Evolutionary conservation across 371 early-diverging fungal genomes (phyloP).

Genomic region (Mucor sp.): DNA sequence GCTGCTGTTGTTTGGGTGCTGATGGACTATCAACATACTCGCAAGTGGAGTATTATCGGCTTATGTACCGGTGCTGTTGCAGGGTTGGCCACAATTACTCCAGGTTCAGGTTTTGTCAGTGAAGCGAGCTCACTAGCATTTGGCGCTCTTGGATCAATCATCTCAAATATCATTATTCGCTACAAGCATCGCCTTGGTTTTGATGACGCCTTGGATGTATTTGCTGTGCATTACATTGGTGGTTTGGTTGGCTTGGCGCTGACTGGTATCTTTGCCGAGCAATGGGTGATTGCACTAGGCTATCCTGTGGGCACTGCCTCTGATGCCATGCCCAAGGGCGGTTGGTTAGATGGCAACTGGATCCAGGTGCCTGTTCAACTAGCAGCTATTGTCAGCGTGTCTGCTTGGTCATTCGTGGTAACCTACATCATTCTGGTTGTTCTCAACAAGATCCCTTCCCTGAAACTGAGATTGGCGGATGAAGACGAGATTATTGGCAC

Average conservation of each 20-base stretch:
- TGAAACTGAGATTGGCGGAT: conserved; percentile 56
- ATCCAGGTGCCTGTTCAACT: conserved; percentile 66
- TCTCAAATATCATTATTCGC: conserved; percentile 65
- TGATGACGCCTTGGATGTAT: conserved; percentile 79
- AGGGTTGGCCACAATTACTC: conserved; percentile 85
- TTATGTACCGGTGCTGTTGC: conserved; percentile 86
- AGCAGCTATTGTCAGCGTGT: conserved; percentile 56
- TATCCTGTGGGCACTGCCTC: conserved; percentile 60
- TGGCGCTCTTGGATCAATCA: conserved; percentile 63
- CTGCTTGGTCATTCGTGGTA: conserved; percentile 64
- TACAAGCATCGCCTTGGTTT: conserved; percentile 67
- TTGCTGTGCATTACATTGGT: conserved; percentile 75
- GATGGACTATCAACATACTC: conserved; percentile 65
- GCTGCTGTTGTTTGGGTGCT: conserved; percentile 78
- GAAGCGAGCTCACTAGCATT: conserved; percentile 72
- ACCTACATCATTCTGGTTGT: conserved; percentile 58
- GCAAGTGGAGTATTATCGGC: conserved; percentile 77
- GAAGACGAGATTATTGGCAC: conserved; percentile 64
- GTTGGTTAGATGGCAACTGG: conserved; percentile 73
- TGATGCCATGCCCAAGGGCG: conserved; percentile 51
- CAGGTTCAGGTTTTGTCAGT: conserved; percentile 73
- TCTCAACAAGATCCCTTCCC: conserved; percentile 54
- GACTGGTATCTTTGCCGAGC: conserved; percentile 75
- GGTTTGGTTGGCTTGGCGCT: conserved; percentile 71
- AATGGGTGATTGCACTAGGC: conserved; percentile 58